These are phyloP conservation scores for Flaveria brownii DNA, from an alignment of 129 eudicot genomes.

Conservation along the genomic window DNA sequence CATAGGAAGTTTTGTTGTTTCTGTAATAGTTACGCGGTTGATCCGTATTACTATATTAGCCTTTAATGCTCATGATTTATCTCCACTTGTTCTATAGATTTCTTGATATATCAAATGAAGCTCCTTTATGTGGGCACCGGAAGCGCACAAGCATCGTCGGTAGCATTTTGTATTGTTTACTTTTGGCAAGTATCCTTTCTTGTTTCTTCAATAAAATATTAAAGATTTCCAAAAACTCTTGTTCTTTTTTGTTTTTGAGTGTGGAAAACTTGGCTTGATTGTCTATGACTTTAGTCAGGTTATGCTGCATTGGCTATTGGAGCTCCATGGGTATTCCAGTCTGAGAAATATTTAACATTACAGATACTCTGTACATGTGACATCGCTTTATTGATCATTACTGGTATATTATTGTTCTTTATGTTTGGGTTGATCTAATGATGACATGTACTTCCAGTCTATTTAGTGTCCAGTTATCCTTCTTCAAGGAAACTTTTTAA, in stretches of 20 bases:
- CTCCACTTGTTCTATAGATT: slow-evolving; percentile 52
- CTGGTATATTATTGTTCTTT: slow-evolving; percentile 47
- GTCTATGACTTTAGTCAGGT: slow-evolving; percentile 70
- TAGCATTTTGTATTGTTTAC: slow-evolving; percentile 75
- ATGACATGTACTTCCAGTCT: not conserved
- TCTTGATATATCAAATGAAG: slow-evolving; percentile 86
- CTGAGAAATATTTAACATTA: slow-evolving; percentile 46
- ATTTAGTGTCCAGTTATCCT: not conserved
- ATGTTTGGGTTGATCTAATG: not conserved
- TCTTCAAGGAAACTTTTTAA: not conserved
- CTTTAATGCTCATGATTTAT: slow-evolving; percentile 7
- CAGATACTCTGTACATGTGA: slow-evolving; percentile 83
- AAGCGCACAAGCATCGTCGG: slow-evolving; percentile 74
- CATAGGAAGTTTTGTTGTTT: slow-evolving; percentile 10
- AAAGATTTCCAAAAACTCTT: not conserved
- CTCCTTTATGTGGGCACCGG: slow-evolving; percentile 84
- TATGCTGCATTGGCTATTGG: slow-evolving; percentile 82
- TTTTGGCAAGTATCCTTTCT: slow-evolving; percentile 75
- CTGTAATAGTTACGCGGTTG: not conserved
- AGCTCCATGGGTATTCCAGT: slow-evolving; percentile 72
- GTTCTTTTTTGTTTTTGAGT: not conserved
- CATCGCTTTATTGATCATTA: slow-evolving; percentile 61
- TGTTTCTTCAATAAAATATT: slow-evolving; percentile 4
- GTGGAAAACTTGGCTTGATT: slow-evolving; percentile 22
- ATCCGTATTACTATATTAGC: not conserved